A percentile compares a stretch with the other conserved stretches of the same genome.
Conservation (phyloP, 2,329 filamentous ascomycete genomes). For the Alternaria sp. region DNA sequence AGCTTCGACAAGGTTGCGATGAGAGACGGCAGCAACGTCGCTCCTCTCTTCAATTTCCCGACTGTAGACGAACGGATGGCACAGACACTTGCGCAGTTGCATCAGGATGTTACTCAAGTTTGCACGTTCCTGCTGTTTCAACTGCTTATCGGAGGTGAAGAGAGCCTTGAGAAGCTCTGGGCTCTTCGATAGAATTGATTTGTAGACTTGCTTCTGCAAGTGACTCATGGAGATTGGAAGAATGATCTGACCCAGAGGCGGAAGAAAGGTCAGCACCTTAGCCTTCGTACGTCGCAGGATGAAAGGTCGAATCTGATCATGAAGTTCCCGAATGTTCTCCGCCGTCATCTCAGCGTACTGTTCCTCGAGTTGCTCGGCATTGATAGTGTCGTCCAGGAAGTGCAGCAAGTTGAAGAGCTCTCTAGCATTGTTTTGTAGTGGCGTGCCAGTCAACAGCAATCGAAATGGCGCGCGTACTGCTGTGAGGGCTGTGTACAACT, state of each 20-base stretch:
- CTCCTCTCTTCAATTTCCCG: constrained; percentile 85
- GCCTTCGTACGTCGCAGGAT: constrained; percentile 84
- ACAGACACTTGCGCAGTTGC: constrained; percentile 92
- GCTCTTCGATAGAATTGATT: constrained; percentile 91
- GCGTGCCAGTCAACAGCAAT: constrained; percentile 86
- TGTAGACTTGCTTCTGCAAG: constrained; percentile 92
- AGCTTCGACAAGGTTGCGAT: constrained; percentile 88
- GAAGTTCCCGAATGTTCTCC: constrained; percentile 82
- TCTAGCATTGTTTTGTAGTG: constrained; percentile 92
- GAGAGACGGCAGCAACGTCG: constrained; percentile 67
- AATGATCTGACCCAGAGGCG: constrained; percentile 94
- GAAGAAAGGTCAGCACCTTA: constrained; percentile 89
- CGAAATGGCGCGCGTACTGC: constrained; percentile 82
- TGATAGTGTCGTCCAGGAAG: constrained; percentile 78
- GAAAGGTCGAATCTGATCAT: constrained; percentile 80
- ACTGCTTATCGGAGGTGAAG: constrained; percentile 68
- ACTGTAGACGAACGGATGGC: constrained; percentile 96
- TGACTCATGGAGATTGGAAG: constrained; percentile 94
- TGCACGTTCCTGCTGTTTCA: constrained; percentile 76
- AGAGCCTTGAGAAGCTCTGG: constrained; percentile 88
- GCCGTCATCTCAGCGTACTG: constrained; percentile 81
- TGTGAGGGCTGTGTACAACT: constrained; percentile 78
- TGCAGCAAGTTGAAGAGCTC: constrained; percentile 97
- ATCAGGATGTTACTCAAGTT: constrained; percentile 94
- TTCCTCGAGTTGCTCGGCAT: constrained; percentile 77